Base-by-base conservation (phyloP, 495 filamentous ascomycete genomes). In the Chlorociboria aeruginascens region DNA sequence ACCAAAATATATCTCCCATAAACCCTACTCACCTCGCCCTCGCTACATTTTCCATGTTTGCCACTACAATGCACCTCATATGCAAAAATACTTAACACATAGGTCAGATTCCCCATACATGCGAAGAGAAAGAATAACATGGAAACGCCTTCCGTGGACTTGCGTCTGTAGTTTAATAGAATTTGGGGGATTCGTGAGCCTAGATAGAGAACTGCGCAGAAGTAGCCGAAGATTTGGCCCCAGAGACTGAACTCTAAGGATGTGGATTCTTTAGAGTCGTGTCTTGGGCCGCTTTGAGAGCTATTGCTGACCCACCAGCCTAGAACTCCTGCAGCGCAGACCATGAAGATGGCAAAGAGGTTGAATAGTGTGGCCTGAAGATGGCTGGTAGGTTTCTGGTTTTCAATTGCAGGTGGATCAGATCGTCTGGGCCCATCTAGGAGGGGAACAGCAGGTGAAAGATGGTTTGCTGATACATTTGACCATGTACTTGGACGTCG, bases 71-170 rank as follows among this genome's bases (percentile, higher is more conserved):
- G 62, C 4, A 90, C 83, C 14, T 85, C 83, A 57, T 84, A 95
- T 7, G 86, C 89, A 39, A 97, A 66, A 35, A 98, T 97, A n/a
- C 78, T 84, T 13, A 95, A 60, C 6, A 96, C 88, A 57, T 93
- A 98, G 0, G 90, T 95, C 46, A 90, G 55, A 58, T 98, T 98
- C 3, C 92, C 92, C 16, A 96, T 74, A 61, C 89, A 95, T 7
- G 90, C 92, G 60, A 98, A 98, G 13, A 97, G 67, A 68, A 98
- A 98, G 69, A 98, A 98, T 0, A 98, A 69, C 55, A 95, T 71
- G 14, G 83, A 88, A 6, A 98, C 79, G 2, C 90, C 92, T 30
- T 95, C 89, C 1, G 89, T 95, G 29, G 78, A 84, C 63, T 92
- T 95, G 34, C 92, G 80, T 1, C 81, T 74, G 64, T 82, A 90